A percentile compares a stretch with the other conserved stretches of the same genome.
These are phyloP conservation scores for Phragmites australis DNA, from an alignment of 176 grass and related monocot genomes.

Conservation along the genomic window DNA sequence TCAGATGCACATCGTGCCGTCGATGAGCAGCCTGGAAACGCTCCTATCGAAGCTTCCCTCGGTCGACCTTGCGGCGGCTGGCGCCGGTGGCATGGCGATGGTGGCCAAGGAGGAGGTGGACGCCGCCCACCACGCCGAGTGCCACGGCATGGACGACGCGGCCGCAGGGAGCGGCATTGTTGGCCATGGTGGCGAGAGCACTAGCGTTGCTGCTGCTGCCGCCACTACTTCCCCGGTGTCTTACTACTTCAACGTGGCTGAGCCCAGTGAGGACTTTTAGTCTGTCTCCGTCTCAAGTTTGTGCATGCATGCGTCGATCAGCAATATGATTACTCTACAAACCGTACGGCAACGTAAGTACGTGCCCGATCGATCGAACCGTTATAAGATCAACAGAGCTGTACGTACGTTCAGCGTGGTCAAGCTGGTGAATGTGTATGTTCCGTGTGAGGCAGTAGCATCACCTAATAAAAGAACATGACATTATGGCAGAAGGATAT, in stretches of 20 bases:
- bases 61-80: neutral
- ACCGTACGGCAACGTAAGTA: slow-evolving; percentile 23
- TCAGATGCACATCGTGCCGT: slow-evolving; percentile 60
- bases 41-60: slow-evolving; percentile 82
- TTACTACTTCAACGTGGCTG: slow-evolving; percentile 53
- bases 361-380: slow-evolving; percentile 10
- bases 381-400: neutral
- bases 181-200: slow-evolving; percentile 23
- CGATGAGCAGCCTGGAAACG: slow-evolving; percentile 82
- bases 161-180: neutral
- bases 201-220: neutral
- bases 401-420: neutral
- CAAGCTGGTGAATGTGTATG: neutral
- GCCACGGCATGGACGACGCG: slow-evolving; percentile 10
- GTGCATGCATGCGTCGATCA: neutral
- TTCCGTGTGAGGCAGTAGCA: neutral
- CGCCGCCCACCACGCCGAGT: neutral
- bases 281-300: neutral
- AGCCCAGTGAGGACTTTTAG: slow-evolving; percentile 35
- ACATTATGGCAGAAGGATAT: too few relatives aligned
- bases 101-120: slow-evolving; percentile 20
- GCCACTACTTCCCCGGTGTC: neutral
- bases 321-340: neutral
- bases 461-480: neutral
- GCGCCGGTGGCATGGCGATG: neutral